Evolutionary conservation across 2,329 filamentous ascomycete species (phyloP).

Genomic region (Pseudogymnoascus sp.): DNA sequence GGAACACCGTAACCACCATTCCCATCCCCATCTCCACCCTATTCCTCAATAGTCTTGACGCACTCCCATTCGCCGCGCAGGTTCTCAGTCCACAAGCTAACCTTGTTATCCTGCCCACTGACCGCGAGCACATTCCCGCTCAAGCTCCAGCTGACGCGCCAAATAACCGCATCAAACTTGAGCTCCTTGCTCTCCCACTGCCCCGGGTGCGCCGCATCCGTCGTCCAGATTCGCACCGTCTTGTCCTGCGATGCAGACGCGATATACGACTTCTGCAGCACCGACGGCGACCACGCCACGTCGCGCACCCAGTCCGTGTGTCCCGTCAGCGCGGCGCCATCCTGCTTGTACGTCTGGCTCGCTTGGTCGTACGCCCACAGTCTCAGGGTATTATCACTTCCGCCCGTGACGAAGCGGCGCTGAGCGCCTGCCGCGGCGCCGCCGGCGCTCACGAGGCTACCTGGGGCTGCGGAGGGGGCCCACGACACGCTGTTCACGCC

Average conservation of each 20-base stretch:
- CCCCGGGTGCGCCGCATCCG: slow-evolving; percentile 53
- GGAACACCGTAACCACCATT: slow-evolving; percentile 9
- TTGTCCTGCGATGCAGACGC: slow-evolving; percentile 93
- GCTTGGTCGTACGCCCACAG: slow-evolving; percentile 75
- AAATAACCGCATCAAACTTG: slow-evolving; percentile 80
- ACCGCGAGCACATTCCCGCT: slow-evolving; percentile 95
- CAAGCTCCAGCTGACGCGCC: slow-evolving; percentile 96
- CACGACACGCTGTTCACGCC: slow-evolving; percentile 95
- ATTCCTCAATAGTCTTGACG: slow-evolving; percentile 94
- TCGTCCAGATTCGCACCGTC: slow-evolving; percentile 95
- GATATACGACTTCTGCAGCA: slow-evolving; percentile 93
- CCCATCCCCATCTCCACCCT: slow-evolving; percentile 19
- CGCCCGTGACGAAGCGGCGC: slow-evolving; percentile 86
- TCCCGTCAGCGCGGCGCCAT: slow-evolving; percentile 60
- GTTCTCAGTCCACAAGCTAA: slow-evolving; percentile 98
- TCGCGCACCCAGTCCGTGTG: slow-evolving; percentile 97
- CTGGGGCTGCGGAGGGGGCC: slow-evolving; percentile 79
- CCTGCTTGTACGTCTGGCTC: slow-evolving; percentile 53
- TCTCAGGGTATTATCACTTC: slow-evolving; percentile 87
- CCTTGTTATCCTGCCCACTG: slow-evolving; percentile 90
- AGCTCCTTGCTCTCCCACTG: slow-evolving; percentile 83
- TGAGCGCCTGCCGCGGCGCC: slow-evolving; percentile 53
- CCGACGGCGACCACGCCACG: slow-evolving; percentile 92
- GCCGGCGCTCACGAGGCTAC: slow-evolving; percentile 71
- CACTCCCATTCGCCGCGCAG: slow-evolving; percentile 94